phyloP scores from a whole-genome alignment of 805 yeast genomes.

The Zygosaccharomyces pseudorouxii region DNA sequence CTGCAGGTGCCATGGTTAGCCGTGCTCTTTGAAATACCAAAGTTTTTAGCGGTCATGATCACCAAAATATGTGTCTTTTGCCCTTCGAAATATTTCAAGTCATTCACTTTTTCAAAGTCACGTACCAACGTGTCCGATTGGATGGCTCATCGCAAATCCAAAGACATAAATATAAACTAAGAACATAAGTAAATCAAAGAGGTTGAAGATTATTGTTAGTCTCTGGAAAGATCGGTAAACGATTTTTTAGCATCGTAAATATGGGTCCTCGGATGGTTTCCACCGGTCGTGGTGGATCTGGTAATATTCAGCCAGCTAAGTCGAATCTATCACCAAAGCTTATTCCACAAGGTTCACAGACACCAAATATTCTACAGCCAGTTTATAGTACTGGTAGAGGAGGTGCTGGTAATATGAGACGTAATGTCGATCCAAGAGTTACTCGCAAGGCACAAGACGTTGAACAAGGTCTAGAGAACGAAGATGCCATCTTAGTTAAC shows the following conservation, averaged over 20 bases:
- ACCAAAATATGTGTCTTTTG: neutral
- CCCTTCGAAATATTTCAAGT: neutral
- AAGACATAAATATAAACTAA: neutral
- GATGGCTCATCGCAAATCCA: slow-evolving; percentile 5
- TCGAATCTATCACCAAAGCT: slow-evolving; percentile 50
- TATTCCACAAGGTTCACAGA: slow-evolving; percentile 54
- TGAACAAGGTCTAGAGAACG: slow-evolving; percentile 38
- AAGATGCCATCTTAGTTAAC: slow-evolving; percentile 5
- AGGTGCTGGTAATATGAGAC: slow-evolving; percentile 72
- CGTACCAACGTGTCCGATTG: neutral
- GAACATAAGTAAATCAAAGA: neutral
- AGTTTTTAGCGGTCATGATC: neutral
- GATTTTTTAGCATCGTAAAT: neutral
- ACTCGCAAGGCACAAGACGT: slow-evolving; percentile 67
- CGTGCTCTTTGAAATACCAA: neutral
- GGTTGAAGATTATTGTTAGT: neutral
- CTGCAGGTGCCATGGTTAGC: neutral
- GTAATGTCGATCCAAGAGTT: slow-evolving; percentile 52
- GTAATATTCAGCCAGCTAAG: slow-evolving; percentile 50
- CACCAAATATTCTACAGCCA: slow-evolving; percentile 53
- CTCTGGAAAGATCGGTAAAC: no score
- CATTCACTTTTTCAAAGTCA: slow-evolving; percentile 3
- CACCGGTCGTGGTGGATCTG: slow-evolving; percentile 81
- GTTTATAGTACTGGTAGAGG: slow-evolving; percentile 72
- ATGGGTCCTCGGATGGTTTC: slow-evolving; percentile 30